Evolutionary conservation across 106 monocot genomes (phyloP).

Genomic region (Platanthera zijinensis): DNA sequence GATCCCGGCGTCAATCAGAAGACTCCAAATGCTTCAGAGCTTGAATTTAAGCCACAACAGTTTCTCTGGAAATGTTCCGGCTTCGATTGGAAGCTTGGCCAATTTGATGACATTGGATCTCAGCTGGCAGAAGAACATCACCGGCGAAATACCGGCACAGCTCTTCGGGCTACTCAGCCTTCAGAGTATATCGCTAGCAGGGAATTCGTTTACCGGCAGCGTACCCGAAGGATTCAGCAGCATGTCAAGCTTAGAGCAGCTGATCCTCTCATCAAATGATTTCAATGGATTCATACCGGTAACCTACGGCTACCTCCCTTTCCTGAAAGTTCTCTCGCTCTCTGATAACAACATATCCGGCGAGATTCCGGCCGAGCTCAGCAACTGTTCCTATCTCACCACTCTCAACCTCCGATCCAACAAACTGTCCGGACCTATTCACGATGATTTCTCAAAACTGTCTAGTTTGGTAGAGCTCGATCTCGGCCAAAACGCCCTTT

Average conservation of each 20-base stretch:
- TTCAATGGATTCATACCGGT: conserved; percentile 1
- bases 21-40: neutral
- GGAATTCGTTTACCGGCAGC: neutral
- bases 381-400: conserved; percentile 17
- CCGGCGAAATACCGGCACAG: conserved; percentile 1
- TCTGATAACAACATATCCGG: conserved; percentile 3
- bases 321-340: conserved; percentile 3
- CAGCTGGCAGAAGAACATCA: conserved; percentile 17
- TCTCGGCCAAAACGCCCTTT: conserved; percentile 42
- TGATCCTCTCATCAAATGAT: conserved; percentile 5
- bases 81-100: neutral
- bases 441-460: conserved; percentile 32
- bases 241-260: conserved; percentile 7
- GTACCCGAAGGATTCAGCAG: conserved; percentile 10
- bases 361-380: conserved; percentile 1
- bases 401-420: conserved; percentile 42
- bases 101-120: conserved; percentile 3
- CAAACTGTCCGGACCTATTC: conserved; percentile 32
- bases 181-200: neutral
- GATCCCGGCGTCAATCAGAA: conserved; percentile 32
- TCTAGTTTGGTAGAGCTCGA: conserved; percentile 45
- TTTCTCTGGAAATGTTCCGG: neutral
- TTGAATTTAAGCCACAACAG: conserved; percentile 8
- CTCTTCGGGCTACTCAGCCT: neutral
- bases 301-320: conserved; percentile 3